A percentile compares a stretch with the other conserved stretches of the same genome.
phyloP scores from a whole-genome alignment of 495 filamentous ascomycete genomes.

The Beverwykella pulmonaria region DNA sequence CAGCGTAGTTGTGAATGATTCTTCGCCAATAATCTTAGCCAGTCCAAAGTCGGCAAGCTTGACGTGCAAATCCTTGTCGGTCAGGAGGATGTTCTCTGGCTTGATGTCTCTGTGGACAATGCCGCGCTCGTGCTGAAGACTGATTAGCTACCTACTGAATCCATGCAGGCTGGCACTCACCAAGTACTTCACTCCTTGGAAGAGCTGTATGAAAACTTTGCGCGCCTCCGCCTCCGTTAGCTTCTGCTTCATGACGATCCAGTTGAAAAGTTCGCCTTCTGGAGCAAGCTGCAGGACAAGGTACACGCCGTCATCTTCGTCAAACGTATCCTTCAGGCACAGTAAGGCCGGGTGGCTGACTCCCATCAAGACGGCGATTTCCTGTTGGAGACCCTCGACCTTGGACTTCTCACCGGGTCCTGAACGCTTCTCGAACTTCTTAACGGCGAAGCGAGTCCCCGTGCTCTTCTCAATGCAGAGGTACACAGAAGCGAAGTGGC shows the following conservation, averaged over 20 bases:
- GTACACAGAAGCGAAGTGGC: conserved; percentile 95
- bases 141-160: conserved; percentile 34
- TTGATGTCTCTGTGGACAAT: conserved; percentile 99
- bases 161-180: conserved; percentile 54
- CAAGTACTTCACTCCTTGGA: conserved; percentile 92
- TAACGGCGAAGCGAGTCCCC: conserved; percentile 85
- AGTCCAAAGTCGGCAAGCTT: conserved; percentile 98
- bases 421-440: conserved; percentile 83
- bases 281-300: conserved; percentile 87
- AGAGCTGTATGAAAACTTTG: conserved; percentile 86
- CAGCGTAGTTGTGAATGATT: conserved; percentile 96
- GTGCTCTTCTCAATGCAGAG: conserved; percentile 83
- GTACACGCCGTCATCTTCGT: conserved; percentile 88
- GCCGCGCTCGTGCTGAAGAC: conserved; percentile 83
- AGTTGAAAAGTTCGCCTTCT: conserved; percentile 94
- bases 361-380: conserved; percentile 93
- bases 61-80: conserved; percentile 78
- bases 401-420: conserved; percentile 79
- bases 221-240: conserved; percentile 80
- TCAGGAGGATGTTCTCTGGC: conserved; percentile 93
- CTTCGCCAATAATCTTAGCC: conserved; percentile 97
- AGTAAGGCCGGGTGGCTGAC: conserved; percentile 95
- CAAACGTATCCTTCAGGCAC: conserved; percentile 93
- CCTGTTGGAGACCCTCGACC: conserved; percentile 84
- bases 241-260: conserved; percentile 85